Evolutionary conservation across 331 rosid genomes (phyloP).

Genomic region (Rhamnella rubrinervis): DNA sequence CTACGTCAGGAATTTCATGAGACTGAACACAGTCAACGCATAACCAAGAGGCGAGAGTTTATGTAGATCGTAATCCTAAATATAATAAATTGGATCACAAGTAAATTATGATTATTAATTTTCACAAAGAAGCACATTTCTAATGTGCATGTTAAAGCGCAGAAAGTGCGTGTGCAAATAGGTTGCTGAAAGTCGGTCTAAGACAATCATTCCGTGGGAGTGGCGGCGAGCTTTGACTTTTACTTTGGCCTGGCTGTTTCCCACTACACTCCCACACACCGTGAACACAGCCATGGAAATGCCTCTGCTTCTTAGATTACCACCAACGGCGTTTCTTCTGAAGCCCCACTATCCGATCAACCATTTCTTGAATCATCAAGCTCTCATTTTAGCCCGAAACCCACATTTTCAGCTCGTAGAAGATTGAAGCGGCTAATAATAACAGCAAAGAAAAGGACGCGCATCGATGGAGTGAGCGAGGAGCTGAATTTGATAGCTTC

Average conservation of each 20-base stretch:
- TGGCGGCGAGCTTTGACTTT: no score
- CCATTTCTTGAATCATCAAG: constrained; percentile 15
- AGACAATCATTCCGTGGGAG: neutral
- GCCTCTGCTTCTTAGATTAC: constrained; percentile 32
- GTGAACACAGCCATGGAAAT: constrained; percentile 38
- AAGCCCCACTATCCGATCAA: constrained; percentile 18
- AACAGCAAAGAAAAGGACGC: constrained; percentile 33
- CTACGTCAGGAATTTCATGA: no score
- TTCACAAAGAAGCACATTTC: neutral
- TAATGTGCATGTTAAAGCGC: neutral
- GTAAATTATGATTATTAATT: no score
- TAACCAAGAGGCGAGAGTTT: no score
- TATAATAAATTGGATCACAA: no score
- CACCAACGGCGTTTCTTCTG: constrained; percentile 16
- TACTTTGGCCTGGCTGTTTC: neutral
- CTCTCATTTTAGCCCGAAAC: constrained; percentile 17
- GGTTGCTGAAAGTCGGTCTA: no score
- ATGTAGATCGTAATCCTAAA: no score
- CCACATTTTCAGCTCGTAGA: constrained; percentile 3
- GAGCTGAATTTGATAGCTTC: constrained; percentile 59
- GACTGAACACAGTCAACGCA: no score
- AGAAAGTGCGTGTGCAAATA: no score
- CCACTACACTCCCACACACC: neutral
- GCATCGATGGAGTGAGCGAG: constrained; percentile 57
- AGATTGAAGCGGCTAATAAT: constrained; percentile 9